Percentiles rank a stretch among this genome's conserved stretches.
Evolutionary conservation across 2,329 filamentous ascomycete species (phyloP).

Genomic region (Magnaporthales sp.): DNA sequence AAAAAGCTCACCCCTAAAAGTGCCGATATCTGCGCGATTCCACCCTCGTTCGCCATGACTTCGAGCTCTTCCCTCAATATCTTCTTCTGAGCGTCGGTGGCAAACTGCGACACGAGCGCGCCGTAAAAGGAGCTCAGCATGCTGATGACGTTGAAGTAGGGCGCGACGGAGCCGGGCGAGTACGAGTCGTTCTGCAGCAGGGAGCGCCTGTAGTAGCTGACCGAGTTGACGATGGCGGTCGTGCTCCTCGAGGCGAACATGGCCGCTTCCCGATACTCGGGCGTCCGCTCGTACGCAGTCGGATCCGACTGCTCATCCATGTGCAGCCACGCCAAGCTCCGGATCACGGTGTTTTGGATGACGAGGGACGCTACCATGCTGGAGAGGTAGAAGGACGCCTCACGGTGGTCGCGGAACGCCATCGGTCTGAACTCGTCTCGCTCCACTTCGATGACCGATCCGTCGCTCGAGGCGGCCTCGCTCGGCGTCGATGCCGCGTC

Average conservation of each 20-base stretch:
- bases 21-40: background rate
- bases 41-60: background rate
- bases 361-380: background rate
- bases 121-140: background rate
- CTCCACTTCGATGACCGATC: background rate
- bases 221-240: background rate
- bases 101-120: background rate
- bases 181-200: background rate
- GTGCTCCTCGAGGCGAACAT: background rate
- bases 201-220: background rate
- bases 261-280: background rate
- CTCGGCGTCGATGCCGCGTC: background rate
- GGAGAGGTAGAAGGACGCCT: slow-evolving; percentile 1
- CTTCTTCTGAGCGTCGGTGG: background rate
- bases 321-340: slow-evolving; percentile 2
- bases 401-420: background rate
- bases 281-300: background rate
- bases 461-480: background rate
- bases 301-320: background rate
- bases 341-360: background rate
- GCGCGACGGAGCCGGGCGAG: background rate
- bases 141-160: background rate
- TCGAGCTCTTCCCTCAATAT: background rate
- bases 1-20: background rate
- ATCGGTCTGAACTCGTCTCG: background rate